A percentile compares a stretch with the other conserved stretches of the same genome.
phyloP scores from a whole-genome alignment of 1,284 basidiomycete species.

The Apiotrichum gamsii region DNA sequence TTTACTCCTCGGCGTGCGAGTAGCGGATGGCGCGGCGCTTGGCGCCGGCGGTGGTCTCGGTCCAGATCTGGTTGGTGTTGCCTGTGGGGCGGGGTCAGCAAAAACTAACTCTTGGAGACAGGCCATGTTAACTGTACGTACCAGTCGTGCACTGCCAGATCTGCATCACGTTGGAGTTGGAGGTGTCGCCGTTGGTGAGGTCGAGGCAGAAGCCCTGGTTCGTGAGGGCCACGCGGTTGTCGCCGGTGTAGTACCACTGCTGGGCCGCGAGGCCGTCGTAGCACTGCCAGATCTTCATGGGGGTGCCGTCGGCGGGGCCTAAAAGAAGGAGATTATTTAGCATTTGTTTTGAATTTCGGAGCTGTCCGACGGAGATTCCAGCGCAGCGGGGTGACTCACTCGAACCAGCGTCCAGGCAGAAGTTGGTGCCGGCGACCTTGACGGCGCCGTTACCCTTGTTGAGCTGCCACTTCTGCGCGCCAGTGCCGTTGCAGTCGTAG shows the following conservation, averaged over 20 bases:
- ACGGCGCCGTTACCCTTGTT: slow-evolving; percentile 19
- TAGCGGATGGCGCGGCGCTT: not conserved
- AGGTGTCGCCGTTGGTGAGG: slow-evolving; percentile 17
- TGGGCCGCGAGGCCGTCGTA: slow-evolving; percentile 16
- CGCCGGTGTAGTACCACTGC: slow-evolving; percentile 26
- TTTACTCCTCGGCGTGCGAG: too few relatives aligned
- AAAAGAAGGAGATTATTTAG: too few relatives aligned
- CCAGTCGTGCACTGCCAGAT: slow-evolving; percentile 19
- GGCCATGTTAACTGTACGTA: too few relatives aligned
- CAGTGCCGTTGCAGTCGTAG: slow-evolving; percentile 30
- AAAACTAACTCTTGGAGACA: too few relatives aligned
- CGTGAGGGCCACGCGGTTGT: slow-evolving; percentile 19
- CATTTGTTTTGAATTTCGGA: too few relatives aligned
- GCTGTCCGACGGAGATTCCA: too few relatives aligned
- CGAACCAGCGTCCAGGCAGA: slow-evolving; percentile 32
- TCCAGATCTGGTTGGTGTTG: slow-evolving; percentile 22
- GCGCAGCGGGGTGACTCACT: slow-evolving; percentile 10
- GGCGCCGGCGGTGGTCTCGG: not conserved
- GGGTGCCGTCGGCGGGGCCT: slow-evolving; percentile 17
- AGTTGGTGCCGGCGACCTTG: slow-evolving; percentile 26
- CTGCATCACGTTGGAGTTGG: slow-evolving; percentile 17
- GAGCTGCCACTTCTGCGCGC: slow-evolving; percentile 27
- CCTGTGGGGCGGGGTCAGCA: too few relatives aligned
- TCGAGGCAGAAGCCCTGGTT: slow-evolving; percentile 21
- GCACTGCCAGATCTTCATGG: slow-evolving; percentile 25